Conservation (phyloP, 2,329 filamentous ascomycete species). For the Colletotrichum euphorbiae region DNA sequence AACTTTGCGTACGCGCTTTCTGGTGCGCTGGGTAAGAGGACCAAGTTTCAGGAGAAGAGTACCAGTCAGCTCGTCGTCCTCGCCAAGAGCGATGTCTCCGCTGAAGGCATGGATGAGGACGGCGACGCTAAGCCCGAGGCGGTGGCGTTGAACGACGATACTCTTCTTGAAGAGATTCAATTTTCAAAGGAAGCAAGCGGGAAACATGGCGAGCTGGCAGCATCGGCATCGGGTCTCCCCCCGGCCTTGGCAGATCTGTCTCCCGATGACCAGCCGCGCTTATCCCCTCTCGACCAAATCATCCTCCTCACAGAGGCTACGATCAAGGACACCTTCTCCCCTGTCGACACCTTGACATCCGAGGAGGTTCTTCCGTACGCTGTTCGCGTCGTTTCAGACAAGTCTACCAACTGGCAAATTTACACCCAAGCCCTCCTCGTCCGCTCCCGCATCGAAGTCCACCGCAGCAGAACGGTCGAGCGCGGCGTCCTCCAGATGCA, state of each 20-base stretch:
- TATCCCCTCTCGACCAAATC: slow-evolving; percentile 87
- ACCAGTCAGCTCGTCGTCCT: slow-evolving; percentile 92
- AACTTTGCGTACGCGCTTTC: slow-evolving; percentile 85
- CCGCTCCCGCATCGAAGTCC: slow-evolving; percentile 88
- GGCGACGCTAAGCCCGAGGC: slow-evolving; percentile 68
- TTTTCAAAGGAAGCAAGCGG: slow-evolving; percentile 67
- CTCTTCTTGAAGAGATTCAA: slow-evolving; percentile 86
- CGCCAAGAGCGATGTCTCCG: slow-evolving; percentile 72
- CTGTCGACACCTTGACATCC: slow-evolving; percentile 85
- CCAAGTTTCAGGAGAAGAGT: slow-evolving; percentile 81
- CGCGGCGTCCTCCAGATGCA: slow-evolving; percentile 92
- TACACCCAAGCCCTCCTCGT: slow-evolving; percentile 95
- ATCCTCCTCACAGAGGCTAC: slow-evolving; percentile 90
- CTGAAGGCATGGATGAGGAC: slow-evolving; percentile 41
- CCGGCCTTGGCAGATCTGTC: slow-evolving; percentile 71
- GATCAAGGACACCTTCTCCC: slow-evolving; percentile 87
- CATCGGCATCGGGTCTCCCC: slow-evolving; percentile 62
- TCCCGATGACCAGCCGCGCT: slow-evolving; percentile 83
- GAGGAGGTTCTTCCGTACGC: slow-evolving; percentile 95
- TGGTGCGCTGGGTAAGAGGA: slow-evolving; percentile 87
- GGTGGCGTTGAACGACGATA: slow-evolving; percentile 89
- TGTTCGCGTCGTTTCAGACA: slow-evolving; percentile 85
- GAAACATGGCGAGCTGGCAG: slow-evolving; percentile 49
- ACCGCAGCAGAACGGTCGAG: slow-evolving; percentile 88
- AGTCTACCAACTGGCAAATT: slow-evolving; percentile 96